These are phyloP conservation scores for Sophora flavescens DNA, from an alignment of 306 rosid species.

Conservation along the genomic window DNA sequence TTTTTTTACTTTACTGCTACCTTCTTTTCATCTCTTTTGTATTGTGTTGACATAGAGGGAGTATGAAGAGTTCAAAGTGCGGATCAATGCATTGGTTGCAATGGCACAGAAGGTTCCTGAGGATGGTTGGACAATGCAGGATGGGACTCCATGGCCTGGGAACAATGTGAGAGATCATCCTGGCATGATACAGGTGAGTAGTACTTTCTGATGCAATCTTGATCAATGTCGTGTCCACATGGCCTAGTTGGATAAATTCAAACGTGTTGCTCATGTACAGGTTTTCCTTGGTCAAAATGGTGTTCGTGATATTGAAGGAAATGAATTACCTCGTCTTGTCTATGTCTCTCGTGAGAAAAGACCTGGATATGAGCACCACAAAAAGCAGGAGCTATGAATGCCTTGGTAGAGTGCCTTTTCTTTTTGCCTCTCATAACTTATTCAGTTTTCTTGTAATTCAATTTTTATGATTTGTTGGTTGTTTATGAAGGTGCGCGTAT, in stretches of 20 bases:
- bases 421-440: not conserved
- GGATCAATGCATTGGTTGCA: constrained; percentile 82
- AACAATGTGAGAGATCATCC: constrained; percentile 94
- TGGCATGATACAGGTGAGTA: constrained; percentile 90
- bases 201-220: constrained; percentile 20
- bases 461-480: constrained; percentile 3
- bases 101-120: constrained; percentile 91
- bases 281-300: constrained; percentile 98
- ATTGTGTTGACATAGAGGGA: constrained; percentile 70
- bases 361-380: constrained; percentile 82
- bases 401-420: constrained; percentile 53
- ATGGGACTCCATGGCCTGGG: constrained; percentile 98
- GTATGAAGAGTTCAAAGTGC: constrained; percentile 91
- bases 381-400: constrained; percentile 84
- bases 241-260: not conserved
- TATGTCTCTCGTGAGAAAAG: constrained; percentile 89
- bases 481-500: constrained; percentile 65
- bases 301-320: constrained; percentile 81
- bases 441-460: no score
- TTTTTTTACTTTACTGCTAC: not conserved
- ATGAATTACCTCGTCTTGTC: constrained; percentile 81
- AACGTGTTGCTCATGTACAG: constrained; percentile 44
- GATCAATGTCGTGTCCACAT: not conserved
- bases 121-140: constrained; percentile 99
- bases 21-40: constrained; percentile 27